Conservation (phyloP, 306 rosid genomes). For the Albizia julibrissin region DNA sequence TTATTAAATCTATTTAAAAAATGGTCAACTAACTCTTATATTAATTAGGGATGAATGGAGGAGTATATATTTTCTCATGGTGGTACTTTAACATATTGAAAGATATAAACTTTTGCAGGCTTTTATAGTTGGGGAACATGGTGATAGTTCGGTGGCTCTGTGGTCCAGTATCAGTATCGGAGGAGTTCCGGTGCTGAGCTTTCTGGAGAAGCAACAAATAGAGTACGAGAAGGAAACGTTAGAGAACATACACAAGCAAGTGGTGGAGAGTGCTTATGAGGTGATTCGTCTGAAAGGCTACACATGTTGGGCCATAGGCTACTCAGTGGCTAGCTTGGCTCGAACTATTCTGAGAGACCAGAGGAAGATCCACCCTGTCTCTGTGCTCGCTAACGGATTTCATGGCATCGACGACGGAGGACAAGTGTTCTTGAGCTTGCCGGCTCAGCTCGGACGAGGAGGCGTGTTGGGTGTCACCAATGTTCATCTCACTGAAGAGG, state of each 20-base stretch:
- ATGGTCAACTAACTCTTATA: too few species aligned
- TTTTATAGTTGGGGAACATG: constrained; percentile 86
- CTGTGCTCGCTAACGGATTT: constrained; percentile 72
- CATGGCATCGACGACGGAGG: constrained; percentile 64
- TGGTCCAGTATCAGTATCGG: constrained; percentile 91
- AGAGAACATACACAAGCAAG: constrained; percentile 72
- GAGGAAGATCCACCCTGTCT: constrained; percentile 79
- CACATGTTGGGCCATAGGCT: constrained; percentile 95
- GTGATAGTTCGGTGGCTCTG: constrained; percentile 94
- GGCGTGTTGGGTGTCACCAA: constrained; percentile 83
- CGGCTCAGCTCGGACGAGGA: constrained; percentile 68
- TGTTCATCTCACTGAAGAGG: constrained; percentile 70
- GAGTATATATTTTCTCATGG: not conserved
- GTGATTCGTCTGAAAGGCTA: constrained; percentile 83
- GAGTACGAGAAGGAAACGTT: constrained; percentile 71
- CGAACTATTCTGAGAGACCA: constrained; percentile 72
- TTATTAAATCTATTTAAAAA: too few species aligned
- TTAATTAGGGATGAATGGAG: too few species aligned
- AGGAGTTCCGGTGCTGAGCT: constrained; percentile 83
- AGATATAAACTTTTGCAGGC: constrained; percentile 48
- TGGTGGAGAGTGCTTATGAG: constrained; percentile 73
- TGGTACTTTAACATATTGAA: too few species aligned
- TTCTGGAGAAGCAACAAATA: constrained; percentile 66
- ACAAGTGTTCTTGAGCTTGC: constrained; percentile 83
- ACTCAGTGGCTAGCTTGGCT: constrained; percentile 75